A percentile compares a stretch with the other conserved stretches of the same genome.
Evolutionary conservation across 305 asterid species (phyloP).

Genomic region (Rubia peregrina): DNA sequence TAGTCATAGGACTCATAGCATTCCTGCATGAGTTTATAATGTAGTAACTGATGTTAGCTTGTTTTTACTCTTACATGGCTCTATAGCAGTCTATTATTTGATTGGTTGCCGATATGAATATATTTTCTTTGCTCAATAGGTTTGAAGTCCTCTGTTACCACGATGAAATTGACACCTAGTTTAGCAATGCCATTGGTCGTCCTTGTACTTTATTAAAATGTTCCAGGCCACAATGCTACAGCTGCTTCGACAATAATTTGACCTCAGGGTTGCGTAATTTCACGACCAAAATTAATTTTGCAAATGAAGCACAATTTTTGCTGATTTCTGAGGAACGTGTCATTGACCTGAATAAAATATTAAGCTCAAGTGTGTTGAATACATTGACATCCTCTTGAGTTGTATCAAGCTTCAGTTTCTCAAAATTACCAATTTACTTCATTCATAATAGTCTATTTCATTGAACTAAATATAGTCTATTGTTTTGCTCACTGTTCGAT

Average conservation of each 20-base stretch:
- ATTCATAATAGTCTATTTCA: background rate
- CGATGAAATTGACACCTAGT: constrained; percentile 65
- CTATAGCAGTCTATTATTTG: background rate
- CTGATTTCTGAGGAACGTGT: constrained; percentile 74
- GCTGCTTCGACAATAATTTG: constrained; percentile 28
- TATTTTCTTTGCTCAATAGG: constrained; percentile 32
- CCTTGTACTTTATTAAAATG: constrained; percentile 77
- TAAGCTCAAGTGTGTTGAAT: constrained; percentile 47
- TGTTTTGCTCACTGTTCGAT: constrained; percentile 7
- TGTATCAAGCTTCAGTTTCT: background rate
- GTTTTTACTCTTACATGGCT: background rate
- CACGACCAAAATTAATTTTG: constrained; percentile 59
- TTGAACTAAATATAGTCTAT: background rate
- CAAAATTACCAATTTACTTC: background rate
- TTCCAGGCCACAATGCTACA: constrained; percentile 28
- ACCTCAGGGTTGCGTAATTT: constrained; percentile 41
- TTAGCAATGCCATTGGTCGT: constrained; percentile 71
- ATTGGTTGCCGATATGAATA: background rate
- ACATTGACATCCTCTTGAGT: background rate
- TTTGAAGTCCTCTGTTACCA: constrained; percentile 56
- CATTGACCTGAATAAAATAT: constrained; percentile 61
- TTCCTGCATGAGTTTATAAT: background rate
- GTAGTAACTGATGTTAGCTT: background rate
- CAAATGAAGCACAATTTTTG: constrained; percentile 89
- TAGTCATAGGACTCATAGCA: background rate